phyloP scores from a whole-genome alignment of 2,329 filamentous ascomycete genomes.

The Setomelanomma holmii region DNA sequence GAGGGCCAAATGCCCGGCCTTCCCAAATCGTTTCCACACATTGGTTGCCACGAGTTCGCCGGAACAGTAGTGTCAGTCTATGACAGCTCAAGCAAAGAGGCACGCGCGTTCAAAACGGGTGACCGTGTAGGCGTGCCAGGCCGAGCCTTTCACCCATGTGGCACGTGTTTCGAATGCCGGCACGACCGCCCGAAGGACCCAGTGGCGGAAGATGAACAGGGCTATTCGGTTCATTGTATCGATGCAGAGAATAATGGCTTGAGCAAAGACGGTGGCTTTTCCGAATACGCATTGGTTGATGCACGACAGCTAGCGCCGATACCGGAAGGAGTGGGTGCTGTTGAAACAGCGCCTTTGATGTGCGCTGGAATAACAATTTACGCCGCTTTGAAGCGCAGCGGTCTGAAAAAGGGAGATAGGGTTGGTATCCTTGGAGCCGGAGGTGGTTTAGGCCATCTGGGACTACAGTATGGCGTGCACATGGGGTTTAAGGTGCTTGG shows the following conservation, averaged over 20 bases:
- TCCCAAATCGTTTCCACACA: conserved; percentile 52
- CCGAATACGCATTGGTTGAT: conserved; percentile 54
- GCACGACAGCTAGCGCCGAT: conserved; percentile 47
- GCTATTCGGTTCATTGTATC: conserved; percentile 53
- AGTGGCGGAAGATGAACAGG: conserved; percentile 43
- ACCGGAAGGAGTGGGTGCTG: conserved; percentile 43
- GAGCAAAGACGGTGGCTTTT: conserved; percentile 50
- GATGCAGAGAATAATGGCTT: conserved; percentile 40
- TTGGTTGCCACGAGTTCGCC: conserved; percentile 57
- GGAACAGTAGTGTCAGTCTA: conserved; percentile 51
- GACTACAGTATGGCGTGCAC: conserved; percentile 37
- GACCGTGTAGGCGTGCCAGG: conserved; percentile 53
- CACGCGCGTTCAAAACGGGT: conserved; percentile 30
- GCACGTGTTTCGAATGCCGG: conserved; percentile 52
- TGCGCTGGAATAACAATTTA: conserved; percentile 55
- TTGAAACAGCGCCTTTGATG: conserved; percentile 53
- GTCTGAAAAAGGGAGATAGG: conserved; percentile 38
- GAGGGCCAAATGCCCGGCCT: conserved; percentile 43
- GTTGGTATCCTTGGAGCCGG: conserved; percentile 53
- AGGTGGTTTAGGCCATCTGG: conserved; percentile 42
- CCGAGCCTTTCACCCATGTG: conserved; percentile 52
- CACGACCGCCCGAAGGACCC: conserved; percentile 29
- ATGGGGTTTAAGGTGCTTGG: conserved; percentile 49
- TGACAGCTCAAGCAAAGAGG: conserved; percentile 25
- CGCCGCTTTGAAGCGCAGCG: conserved; percentile 49